Evolutionary conservation across 2,329 filamentous ascomycete genomes (phyloP), one percentile per base, ranked within the genome.

Genomic region (Trichoderma guizhouense): DNA sequence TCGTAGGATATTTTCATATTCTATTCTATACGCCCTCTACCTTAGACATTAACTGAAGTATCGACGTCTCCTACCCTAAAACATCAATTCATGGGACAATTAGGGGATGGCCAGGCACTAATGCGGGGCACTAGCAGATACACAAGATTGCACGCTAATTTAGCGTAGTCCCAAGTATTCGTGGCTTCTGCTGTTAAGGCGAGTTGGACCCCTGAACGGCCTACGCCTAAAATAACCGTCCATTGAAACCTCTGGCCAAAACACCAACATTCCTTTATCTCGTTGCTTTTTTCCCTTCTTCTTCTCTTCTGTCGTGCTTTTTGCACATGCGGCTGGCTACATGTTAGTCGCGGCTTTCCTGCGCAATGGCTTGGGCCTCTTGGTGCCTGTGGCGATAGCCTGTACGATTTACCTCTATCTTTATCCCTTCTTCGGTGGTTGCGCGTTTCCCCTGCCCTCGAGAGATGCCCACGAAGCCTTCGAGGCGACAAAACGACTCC

Each of bases 371-470:
- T 82, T 89, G 80, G 84, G 86, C 78, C 77, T 89, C 65, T 72
- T 83, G 77, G 78, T 81, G 75, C 90, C 93, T 63, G 78, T 95
- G 79, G 91, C 92, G 72, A 77, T 95, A 78, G 82, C 89, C 74
- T 88, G 89, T 78, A 93, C 92, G 66, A 77, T 90, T 75, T 97
- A 95, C 83, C 87, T 98, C 68, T 98, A 98, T 83, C 85, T 95
- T 51, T 98, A 97, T 79, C 95, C 96, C 9, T 78, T 93, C 76
- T 91, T 97, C 78, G 87, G 90, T 75, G 88, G 89, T 78, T 98
- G 95, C 84, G 90, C 88, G 47, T 98, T 98, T 81, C 93, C 95
- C 12, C 80, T 84, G 74, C 86, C 84, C 43, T 83, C 81, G 6
- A 75, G 80, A 53, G 76, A 81, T 69, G 66, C 76, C 26, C 66